Percentiles rank a stretch among this genome's conserved stretches.
Conservation (phyloP, 176 grass and related monocot species). For the Panicum miliaceum region DNA sequence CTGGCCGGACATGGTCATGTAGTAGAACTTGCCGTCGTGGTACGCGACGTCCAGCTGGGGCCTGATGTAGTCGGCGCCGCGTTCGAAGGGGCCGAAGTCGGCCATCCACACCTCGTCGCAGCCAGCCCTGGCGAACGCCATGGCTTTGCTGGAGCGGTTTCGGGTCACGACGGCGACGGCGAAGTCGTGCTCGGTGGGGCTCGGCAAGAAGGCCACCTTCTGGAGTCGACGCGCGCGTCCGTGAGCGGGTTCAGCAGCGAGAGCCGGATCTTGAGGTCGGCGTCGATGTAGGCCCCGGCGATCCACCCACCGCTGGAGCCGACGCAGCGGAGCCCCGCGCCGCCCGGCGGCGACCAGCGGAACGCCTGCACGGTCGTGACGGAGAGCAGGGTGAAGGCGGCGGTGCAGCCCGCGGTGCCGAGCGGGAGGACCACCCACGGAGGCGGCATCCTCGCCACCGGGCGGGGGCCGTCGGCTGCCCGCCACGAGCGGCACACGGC, state of each 20-base stretch:
- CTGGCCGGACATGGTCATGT: neutral
- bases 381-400: constrained; percentile 23
- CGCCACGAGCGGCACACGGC: constrained; percentile 30
- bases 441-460: constrained; percentile 13
- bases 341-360: constrained; percentile 15
- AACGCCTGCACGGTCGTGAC: constrained; percentile 2
- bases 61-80: neutral
- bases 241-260: constrained; percentile 30
- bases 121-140: constrained; percentile 5
- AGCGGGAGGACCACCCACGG: constrained; percentile 21
- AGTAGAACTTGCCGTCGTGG: constrained; percentile 38
- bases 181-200: constrained; percentile 5
- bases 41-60: constrained; percentile 22
- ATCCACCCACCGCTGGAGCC: constrained; percentile 34
- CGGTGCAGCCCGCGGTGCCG: neutral
- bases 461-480: neutral
- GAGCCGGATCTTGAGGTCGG: neutral
- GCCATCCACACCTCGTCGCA: neutral
- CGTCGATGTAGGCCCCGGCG: neutral
- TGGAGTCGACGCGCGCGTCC: neutral
- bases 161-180: neutral
- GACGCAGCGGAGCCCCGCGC: constrained; percentile 5
- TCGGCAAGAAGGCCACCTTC: constrained; percentile 36
- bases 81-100: neutral
- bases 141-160: neutral